Percentiles rank a stretch among this genome's conserved stretches.
phyloP scores from a whole-genome alignment of 2,329 filamentous ascomycete genomes.

The Diplocarpon mali region DNA sequence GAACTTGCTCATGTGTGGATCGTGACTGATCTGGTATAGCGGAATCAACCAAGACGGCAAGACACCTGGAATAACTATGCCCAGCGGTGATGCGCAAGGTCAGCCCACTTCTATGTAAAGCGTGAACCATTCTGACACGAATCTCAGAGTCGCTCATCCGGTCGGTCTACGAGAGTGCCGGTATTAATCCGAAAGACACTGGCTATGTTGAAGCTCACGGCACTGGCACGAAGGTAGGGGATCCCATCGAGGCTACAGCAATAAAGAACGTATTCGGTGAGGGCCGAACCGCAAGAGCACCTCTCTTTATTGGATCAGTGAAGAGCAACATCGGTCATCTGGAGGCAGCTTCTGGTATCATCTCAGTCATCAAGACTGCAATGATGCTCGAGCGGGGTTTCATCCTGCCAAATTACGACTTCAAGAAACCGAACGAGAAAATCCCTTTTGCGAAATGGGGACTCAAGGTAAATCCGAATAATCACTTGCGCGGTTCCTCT shows the following conservation, averaged over 20 bases:
- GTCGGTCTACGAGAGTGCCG: constrained; percentile 12
- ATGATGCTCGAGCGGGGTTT: constrained; percentile 24
- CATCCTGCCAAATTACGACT: constrained; percentile 23
- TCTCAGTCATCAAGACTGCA: constrained; percentile 23
- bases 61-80: constrained; percentile 35
- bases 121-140: constrained; percentile 2
- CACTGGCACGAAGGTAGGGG: constrained; percentile 22
- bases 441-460: constrained; percentile 30
- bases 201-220: constrained; percentile 23
- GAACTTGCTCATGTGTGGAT: not conserved
- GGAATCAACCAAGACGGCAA: constrained; percentile 36
- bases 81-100: constrained; percentile 34
- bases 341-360: constrained; percentile 26
- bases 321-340: constrained; percentile 28
- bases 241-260: constrained; percentile 22
- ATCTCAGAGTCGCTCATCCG: constrained; percentile 20
- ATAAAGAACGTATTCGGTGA: constrained; percentile 21
- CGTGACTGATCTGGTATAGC: constrained; percentile 12
- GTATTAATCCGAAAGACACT: constrained; percentile 14
- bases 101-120: not conserved
- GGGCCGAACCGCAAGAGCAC: constrained; percentile 17
- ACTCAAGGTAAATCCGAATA: constrained; percentile 24
- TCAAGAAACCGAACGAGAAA: constrained; percentile 31
- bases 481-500: not conserved
- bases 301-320: constrained; percentile 21